Evolutionary conservation across 371 early-diverging fungal species (phyloP).

Genomic region (Mucor plumbeus): DNA sequence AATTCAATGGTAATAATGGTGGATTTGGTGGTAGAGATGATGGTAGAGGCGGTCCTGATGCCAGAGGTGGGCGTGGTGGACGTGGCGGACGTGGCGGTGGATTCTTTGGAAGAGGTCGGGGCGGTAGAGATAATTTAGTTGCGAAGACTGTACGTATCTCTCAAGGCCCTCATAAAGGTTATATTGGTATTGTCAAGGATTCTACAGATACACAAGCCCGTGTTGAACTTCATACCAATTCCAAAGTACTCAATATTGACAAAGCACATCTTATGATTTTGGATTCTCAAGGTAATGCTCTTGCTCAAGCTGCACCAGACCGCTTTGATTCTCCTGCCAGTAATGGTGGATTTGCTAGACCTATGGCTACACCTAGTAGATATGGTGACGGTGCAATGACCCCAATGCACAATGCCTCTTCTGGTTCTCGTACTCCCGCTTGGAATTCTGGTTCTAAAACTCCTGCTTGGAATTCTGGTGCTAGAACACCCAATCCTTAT

Average conservation of each 20-base stretch:
- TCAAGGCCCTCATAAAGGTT: constrained; percentile 97
- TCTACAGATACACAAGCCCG: constrained; percentile 77
- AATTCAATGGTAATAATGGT: constrained; percentile 8
- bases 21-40: constrained; percentile 15
- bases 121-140: constrained; percentile 83
- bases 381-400: constrained; percentile 61
- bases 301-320: constrained; percentile 48
- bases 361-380: constrained; percentile 47
- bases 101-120: constrained; percentile 75
- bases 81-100: constrained; percentile 61
- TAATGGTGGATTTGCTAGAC: constrained; percentile 38
- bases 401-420: constrained; percentile 58
- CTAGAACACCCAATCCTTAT: constrained; percentile 74
- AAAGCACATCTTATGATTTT: constrained; percentile 73
- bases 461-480: constrained; percentile 74
- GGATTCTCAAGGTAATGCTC: constrained; percentile 46
- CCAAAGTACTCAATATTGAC: constrained; percentile 78
- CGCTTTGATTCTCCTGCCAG: constrained; percentile 25
- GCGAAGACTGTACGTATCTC: constrained; percentile 89
- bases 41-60: constrained; percentile 4
- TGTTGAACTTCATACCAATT: constrained; percentile 95
- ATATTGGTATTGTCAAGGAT: constrained; percentile 96
- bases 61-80: constrained; percentile 49
- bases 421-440: constrained; percentile 75
- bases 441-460: constrained; percentile 69